phyloP scores from a whole-genome alignment of 495 filamentous ascomycete genomes.

The Halenospora varia region DNA sequence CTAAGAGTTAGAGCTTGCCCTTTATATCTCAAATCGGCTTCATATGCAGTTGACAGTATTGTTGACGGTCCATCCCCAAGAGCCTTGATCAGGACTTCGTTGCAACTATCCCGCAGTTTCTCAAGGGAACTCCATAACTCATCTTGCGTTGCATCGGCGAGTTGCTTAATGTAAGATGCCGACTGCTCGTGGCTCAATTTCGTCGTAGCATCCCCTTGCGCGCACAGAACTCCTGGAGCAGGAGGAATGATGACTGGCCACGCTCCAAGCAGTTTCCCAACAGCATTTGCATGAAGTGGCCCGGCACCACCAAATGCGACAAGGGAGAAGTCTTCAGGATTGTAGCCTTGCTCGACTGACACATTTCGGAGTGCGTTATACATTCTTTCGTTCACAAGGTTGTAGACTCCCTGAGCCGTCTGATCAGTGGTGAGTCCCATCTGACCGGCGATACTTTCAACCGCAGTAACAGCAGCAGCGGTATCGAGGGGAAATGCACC shows the following conservation, averaged over 20 bases:
- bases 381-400: background rate
- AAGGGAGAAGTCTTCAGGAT: background rate
- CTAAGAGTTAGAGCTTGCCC: background rate
- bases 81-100: background rate
- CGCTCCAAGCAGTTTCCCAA: background rate
- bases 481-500: background rate
- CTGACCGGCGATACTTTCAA: background rate
- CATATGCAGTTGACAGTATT: background rate
- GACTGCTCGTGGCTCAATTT: background rate
- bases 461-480: background rate
- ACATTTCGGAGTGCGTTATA: background rate
- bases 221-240: background rate
- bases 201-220: background rate
- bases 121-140: background rate
- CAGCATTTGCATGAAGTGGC: background rate
- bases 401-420: background rate
- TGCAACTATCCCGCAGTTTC: background rate
- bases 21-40: background rate
- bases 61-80: background rate
- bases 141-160: background rate
- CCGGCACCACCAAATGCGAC: background rate
- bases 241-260: background rate
- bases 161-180: background rate
- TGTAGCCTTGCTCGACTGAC: background rate
- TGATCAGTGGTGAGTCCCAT: background rate